Evolutionary conservation across 2,329 filamentous ascomycete genomes (phyloP).

Genomic region (Alternaria longipes): DNA sequence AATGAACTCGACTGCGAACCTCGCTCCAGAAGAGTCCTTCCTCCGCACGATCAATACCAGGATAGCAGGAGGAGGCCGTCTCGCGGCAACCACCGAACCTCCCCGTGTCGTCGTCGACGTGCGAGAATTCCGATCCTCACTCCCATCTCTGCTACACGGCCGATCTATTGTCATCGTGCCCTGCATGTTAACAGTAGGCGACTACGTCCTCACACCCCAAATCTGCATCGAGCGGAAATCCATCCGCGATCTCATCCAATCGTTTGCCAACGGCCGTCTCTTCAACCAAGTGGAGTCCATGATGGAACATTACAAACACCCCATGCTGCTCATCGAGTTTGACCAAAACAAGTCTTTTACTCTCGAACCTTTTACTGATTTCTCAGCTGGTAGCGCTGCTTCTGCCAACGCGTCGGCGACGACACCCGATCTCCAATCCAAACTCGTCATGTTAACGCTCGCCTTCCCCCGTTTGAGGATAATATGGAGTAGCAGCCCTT

Average conservation of each 20-base stretch:
- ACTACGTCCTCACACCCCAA: constrained; percentile 90
- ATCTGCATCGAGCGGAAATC: constrained; percentile 97
- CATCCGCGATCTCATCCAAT: constrained; percentile 87
- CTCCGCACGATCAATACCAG: constrained; percentile 95
- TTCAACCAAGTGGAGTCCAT: constrained; percentile 94
- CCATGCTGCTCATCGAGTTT: constrained; percentile 96
- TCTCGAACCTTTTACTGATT: constrained; percentile 69
- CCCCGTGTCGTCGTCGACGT: constrained; percentile 95
- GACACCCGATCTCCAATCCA: constrained; percentile 84
- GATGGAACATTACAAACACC: constrained; percentile 88
- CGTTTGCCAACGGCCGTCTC: constrained; percentile 88
- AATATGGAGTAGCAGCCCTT: constrained; percentile 89
- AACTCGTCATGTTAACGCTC: constrained; percentile 89
- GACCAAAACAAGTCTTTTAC: constrained; percentile 98
- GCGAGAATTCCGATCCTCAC: constrained; percentile 91
- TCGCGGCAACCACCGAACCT: constrained; percentile 83
- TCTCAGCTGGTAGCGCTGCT: constrained; percentile 29
- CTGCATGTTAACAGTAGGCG: constrained; percentile 94
- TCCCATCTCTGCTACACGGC: constrained; percentile 90
- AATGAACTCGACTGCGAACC: constrained; percentile 71
- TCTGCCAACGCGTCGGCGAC: constrained; percentile 59
- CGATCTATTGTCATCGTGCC: constrained; percentile 88
- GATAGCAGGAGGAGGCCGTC: constrained; percentile 89
- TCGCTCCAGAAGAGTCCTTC: constrained; percentile 89
- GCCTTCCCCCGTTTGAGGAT: constrained; percentile 90